Evolutionary conservation across 2,329 filamentous ascomycete genomes (phyloP).

Genomic region (Stachybotrys elegans): DNA sequence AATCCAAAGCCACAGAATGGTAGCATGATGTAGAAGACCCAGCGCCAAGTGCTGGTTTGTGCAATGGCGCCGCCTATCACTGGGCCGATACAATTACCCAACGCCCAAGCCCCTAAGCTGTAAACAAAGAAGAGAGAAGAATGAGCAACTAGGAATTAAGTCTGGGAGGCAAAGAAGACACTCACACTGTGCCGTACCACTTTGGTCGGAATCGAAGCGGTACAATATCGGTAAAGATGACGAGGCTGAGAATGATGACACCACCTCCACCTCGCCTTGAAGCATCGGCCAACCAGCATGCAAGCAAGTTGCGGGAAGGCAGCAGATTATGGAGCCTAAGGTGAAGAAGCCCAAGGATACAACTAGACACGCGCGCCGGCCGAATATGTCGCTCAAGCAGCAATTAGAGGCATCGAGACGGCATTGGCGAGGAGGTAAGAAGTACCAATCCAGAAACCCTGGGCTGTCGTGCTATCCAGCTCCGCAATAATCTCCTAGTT

Average conservation of each 20-base stretch:
- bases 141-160: no score
- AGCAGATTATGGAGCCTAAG: neutral
- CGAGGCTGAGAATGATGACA: neutral
- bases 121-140: no score
- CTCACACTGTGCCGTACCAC: neutral
- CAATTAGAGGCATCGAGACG: neutral
- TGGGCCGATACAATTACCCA: neutral
- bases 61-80: neutral
- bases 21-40: conserved; percentile 5
- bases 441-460: neutral
- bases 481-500: neutral
- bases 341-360: neutral
- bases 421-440: neutral
- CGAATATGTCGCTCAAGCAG: neutral
- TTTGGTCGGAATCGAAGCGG: neutral
- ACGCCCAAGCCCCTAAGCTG: no score
- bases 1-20: no score
- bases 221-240: neutral
- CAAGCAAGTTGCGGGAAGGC: neutral
- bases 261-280: neutral
- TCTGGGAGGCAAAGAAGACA: no score
- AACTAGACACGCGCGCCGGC: neutral
- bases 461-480: neutral
- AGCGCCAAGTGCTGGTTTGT: neutral
- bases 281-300: neutral